Conservation (phyloP, 1,284 basidiomycete genomes). For the Papiliotrema nemorosa region DNA sequence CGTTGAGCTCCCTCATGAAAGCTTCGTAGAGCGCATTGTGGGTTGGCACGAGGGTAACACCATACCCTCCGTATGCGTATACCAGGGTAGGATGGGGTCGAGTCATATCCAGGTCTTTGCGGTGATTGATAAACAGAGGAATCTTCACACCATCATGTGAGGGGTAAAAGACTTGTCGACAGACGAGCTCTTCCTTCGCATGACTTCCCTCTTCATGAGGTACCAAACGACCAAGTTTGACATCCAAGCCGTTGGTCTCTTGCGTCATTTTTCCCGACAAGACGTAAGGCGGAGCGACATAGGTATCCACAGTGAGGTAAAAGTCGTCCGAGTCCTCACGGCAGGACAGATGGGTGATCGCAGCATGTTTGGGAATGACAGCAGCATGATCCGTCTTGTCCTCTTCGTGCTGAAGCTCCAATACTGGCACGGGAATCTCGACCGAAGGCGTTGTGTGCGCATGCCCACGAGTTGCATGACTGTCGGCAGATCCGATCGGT, state of each 20-base stretch:
- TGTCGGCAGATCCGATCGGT: conserved; percentile 14
- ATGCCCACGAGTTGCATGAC: conserved; percentile 11
- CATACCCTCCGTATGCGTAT: conserved; percentile 17
- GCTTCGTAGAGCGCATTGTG: conserved; percentile 15
- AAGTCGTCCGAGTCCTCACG: conserved; percentile 12
- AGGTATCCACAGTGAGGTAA: conserved; percentile 19
- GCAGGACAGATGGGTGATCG: conserved; percentile 13
- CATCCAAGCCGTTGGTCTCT: conserved; percentile 3
- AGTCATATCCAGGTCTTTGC: conserved; percentile 12
- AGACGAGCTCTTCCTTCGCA: conserved; percentile 12
- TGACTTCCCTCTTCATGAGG: too few species aligned
- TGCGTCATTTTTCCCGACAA: conserved; percentile 9
- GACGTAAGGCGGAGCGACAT: conserved; percentile 19
- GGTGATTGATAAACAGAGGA: conserved; percentile 18
- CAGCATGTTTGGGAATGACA: conserved; percentile 18
- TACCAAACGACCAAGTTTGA: conserved; percentile 12
- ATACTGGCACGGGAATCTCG: conserved; percentile 13
- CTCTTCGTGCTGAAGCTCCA: conserved; percentile 10
- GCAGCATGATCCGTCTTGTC: conserved; percentile 2
- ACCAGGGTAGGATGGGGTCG: conserved; percentile 11
- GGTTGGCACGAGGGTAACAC: conserved; percentile 9
- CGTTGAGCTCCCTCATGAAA: conserved; percentile 16
- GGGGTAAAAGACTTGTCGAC: conserved; percentile 14
- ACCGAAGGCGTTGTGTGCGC: conserved; percentile 4
- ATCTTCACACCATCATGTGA: conserved; percentile 14